Conservation (phyloP, 2,329 filamentous ascomycete species). For the Mycosphaerella arachidis region DNA sequence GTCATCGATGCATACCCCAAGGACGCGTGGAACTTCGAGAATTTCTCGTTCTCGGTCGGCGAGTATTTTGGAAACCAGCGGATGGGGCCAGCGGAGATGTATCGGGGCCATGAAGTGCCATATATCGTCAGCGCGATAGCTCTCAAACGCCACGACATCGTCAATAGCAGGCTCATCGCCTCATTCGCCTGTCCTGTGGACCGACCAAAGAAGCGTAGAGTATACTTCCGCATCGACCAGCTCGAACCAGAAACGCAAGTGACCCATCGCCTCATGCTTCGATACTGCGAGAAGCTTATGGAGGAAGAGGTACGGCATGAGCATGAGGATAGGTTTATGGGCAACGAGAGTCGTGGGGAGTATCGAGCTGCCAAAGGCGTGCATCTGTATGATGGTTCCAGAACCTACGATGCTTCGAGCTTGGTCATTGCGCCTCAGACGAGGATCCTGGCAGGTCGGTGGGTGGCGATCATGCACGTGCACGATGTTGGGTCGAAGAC, state of each 20-base stretch:
- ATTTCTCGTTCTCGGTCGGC: neutral
- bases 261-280: neutral
- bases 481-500: neutral
- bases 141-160: neutral
- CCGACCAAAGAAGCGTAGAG: neutral
- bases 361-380: neutral
- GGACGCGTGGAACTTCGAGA: neutral
- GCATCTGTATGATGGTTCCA: neutral
- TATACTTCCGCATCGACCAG: neutral
- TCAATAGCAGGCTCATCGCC: neutral
- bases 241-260: neutral
- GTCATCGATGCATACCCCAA: neutral
- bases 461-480: neutral
- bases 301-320: neutral
- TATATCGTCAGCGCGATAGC: neutral
- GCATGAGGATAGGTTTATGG: neutral
- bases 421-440: neutral
- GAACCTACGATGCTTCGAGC: neutral
- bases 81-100: neutral
- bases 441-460: neutral
- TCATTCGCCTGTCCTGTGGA: neutral
- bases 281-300: neutral
- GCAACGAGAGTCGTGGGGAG: neutral
- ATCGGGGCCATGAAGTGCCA: neutral
- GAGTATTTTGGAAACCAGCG: neutral